A percentile compares a stretch with the other conserved stretches of the same genome.
Conservation (phyloP, 2,329 filamentous ascomycete species). For the Cryphonectria nitschkei region DNA sequence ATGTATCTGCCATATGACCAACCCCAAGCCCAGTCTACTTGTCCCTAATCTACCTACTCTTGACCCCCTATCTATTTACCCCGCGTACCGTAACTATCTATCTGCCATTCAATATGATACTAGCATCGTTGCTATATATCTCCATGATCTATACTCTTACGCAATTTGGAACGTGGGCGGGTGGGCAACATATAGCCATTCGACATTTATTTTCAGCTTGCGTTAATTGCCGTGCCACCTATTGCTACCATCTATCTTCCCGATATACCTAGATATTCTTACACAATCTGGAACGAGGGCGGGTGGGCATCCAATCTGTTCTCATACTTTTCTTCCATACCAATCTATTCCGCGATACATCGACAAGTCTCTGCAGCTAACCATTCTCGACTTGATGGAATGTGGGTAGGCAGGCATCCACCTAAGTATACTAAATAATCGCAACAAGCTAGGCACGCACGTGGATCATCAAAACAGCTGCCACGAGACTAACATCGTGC, state of each 20-base stretch:
- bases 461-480: not conserved
- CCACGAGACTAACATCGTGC: not conserved
- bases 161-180: not conserved
- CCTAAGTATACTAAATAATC: not conserved
- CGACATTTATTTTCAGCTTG: too few species aligned
- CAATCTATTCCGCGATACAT: not conserved
- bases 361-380: not conserved
- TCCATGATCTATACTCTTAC: not conserved
- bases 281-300: constrained; percentile 1
- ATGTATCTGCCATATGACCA: not conserved
- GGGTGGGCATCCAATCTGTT: not conserved
- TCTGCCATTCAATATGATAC: not conserved
- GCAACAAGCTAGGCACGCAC: not conserved
- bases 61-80: not conserved
- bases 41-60: not conserved
- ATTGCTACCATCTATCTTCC: not conserved
- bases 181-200: not conserved
- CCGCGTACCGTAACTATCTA: not conserved
- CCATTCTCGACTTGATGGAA: not conserved
- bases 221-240: too few species aligned
- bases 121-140: not conserved
- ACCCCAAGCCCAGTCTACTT: too few species aligned
- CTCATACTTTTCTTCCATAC: not conserved
- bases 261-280: not conserved
- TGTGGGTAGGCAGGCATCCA: not conserved